phyloP scores from a whole-genome alignment of 352 stramenopile species.

The Pythium dissotocum region DNA sequence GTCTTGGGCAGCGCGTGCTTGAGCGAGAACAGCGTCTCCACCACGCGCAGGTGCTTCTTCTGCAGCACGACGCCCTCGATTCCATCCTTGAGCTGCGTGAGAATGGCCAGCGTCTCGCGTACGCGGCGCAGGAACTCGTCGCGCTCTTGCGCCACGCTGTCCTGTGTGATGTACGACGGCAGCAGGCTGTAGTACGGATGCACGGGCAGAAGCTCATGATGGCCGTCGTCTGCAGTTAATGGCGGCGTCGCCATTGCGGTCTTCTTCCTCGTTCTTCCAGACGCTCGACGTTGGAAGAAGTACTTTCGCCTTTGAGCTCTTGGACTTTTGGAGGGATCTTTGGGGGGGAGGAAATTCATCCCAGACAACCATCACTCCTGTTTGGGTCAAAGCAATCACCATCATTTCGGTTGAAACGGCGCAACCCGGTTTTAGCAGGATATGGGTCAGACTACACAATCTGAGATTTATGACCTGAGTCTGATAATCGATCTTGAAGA shows the following conservation, averaged over 20 bases:
- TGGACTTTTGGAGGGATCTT: background rate
- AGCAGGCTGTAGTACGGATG: conserved; percentile 66
- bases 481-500: no score
- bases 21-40: conserved; percentile 64
- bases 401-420: background rate
- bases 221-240: background rate
- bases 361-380: conserved; percentile 4
- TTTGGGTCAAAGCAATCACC: background rate
- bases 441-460: background rate
- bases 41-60: conserved; percentile 58
- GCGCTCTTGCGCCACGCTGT: conserved; percentile 39
- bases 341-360: background rate
- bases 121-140: conserved; percentile 49
- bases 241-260: conserved; percentile 2
- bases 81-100: conserved; percentile 33
- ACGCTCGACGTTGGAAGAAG: background rate
- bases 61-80: conserved; percentile 28
- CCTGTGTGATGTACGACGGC: conserved; percentile 52
- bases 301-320: background rate
- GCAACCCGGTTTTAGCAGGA: background rate
- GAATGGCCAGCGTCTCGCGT: conserved; percentile 41
- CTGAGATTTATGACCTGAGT: no score
- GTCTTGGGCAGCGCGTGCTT: conserved; percentile 54
- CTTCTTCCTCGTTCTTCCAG: background rate
- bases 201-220: conserved; percentile 7